Evolutionary conservation across 2,329 filamentous ascomycete species (phyloP), one percentile per base, ranked within the genome.

Genomic region (Xylaria sp.): DNA sequence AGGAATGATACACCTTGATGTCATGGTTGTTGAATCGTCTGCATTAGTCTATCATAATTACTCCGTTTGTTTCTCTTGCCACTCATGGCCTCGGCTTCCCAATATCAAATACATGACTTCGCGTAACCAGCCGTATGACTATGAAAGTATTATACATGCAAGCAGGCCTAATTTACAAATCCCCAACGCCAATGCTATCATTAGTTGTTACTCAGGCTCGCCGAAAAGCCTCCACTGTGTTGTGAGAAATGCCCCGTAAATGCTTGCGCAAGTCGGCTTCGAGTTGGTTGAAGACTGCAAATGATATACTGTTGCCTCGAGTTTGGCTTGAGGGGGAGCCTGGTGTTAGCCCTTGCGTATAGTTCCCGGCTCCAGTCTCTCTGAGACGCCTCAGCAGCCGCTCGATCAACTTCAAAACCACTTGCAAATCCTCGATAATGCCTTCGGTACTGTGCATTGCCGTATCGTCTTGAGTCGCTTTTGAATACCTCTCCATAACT

Each of bases 391-490:
- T 59, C 37, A 69, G 40, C 1, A 69, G 60, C 4, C 63, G 55
- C 37, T 68, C 67, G 6, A 69, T 60, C 3, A 69, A n/a, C 51
- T 65, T 67, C 43, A 69, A 17, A 40, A 69, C 64, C n/a, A 60
- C 57, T 21, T 65, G 63, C n/a, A 69, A 35, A 10, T 68, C 64
- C 19, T 65, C 67, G 25, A 69, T 29, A 29, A 65, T 52, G 53
- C 48, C 53, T 44, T 64, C 67, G 21, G 64, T 63, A 55, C 55
- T 66, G 6, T 54, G 35, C 37, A 60, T 54, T 29, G 53, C 38
- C 29, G 54, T 62, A n/a, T 57, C 58, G n/a, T 62, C 59, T 57
- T 51, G 62, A 10, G 58, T 65, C 3, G 46, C 54, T 25, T 47
- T 62, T n/a, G 63, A 60, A 35, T 65, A 68, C 33, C 54, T 58